Base-by-base conservation (phyloP, 2,329 filamentous ascomycete species). In the Didymella keratinophila region DNA sequence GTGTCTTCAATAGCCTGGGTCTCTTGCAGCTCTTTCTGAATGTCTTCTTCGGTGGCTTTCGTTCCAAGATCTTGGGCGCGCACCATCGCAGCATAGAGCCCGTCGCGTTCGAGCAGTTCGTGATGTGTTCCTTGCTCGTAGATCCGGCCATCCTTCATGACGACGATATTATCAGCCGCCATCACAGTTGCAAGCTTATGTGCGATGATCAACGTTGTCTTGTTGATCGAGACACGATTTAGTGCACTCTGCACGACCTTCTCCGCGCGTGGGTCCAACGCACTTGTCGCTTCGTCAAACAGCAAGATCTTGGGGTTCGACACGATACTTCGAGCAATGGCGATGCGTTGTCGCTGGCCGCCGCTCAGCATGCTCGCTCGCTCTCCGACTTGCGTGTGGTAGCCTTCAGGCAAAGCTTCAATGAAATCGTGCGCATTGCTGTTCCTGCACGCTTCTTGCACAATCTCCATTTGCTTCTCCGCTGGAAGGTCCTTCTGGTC, bases 391-490 rank as follows among this genome's bases (percentile, higher is more conserved):
- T 95, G 87, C 0, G 94, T 98, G 63, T 96, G 86, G 70, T 98
- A 98, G 1, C 91, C 90, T 71, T 71, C 56, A 18, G 67, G 65
- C 1, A 98, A 83, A 10, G 82, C 78, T 2, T 81, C 83, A 65
- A 98, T 89, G 72, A 98, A 98, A 61, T 96, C 93, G 71, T 97
- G 92, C 1, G 93, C 94, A 69, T 96, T 97, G 20, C 94, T 90
- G 83, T 91, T 49, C 39, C 27, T 58, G 20, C 49, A 58, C 8
- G 56, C 56, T 21, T 58, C 56, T 7, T 49, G 44, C 1, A 58
- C 39, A 9, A 58, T 32, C 20, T 44, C 39, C 44, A 41, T 53
- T n/a, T 53, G 28, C 27, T 43, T 52, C 20, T 58, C 56, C 16
- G 7, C 11, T 7, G 50, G 44, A 4, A 53, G 36, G 52, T 62